These are phyloP conservation scores for Aspergillus cejpii DNA, from an alignment of 2,329 filamentous ascomycete genomes.

Conservation along the genomic window DNA sequence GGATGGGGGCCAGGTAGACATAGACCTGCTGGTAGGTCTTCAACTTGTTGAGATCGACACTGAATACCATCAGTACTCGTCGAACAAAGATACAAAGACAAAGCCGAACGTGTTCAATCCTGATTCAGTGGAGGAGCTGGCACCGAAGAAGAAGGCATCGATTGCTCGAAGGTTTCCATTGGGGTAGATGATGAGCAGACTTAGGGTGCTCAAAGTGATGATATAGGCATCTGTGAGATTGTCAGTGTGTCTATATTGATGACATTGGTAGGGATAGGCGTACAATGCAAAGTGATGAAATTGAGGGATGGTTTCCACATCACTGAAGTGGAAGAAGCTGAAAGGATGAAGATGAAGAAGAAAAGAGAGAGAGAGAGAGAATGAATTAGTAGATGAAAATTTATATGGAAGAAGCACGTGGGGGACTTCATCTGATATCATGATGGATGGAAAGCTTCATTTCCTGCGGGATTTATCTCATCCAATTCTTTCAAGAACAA, in stretches of 20 bases:
- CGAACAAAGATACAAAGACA: not conserved
- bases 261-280: conserved; percentile 1
- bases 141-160: conserved; percentile 48
- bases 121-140: conserved; percentile 46
- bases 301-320: conserved; percentile 24
- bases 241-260: not conserved
- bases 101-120: conserved; percentile 45
- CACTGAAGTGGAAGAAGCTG: not conserved
- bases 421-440: not conserved
- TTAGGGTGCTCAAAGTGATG: conserved; percentile 31
- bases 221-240: conserved; percentile 37
- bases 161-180: conserved; percentile 39
- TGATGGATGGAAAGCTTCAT: not conserved
- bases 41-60: conserved; percentile 46
- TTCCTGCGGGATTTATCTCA: not conserved
- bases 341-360: not conserved
- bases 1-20: conserved; percentile 46
- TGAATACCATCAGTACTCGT: conserved; percentile 17
- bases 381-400: not conserved
- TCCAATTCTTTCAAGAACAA: too few species aligned
- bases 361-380: not conserved
- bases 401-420: not conserved
- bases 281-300: conserved; percentile 29
- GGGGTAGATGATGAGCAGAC: conserved; percentile 34
- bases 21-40: conserved; percentile 49